phyloP scores from a whole-genome alignment of 169 alveolate species.

The Plasmodium knowlesi region DNA sequence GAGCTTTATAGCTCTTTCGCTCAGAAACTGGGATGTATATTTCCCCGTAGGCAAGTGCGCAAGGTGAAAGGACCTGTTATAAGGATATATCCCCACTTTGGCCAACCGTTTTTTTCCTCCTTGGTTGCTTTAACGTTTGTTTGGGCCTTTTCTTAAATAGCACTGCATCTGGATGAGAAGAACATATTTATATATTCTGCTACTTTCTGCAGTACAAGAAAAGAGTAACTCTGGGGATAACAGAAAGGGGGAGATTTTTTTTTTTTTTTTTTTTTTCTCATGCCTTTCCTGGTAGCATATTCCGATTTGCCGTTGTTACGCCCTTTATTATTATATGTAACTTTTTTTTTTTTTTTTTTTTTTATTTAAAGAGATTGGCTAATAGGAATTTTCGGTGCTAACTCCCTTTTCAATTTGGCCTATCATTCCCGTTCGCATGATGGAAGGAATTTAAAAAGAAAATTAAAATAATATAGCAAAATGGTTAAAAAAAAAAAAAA shows the following conservation, averaged over 20 bases:
- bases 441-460: background rate
- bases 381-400: background rate
- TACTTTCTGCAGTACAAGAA: background rate
- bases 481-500: background rate
- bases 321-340: background rate
- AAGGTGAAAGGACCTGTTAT: background rate
- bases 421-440: background rate
- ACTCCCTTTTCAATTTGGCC: background rate
- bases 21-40: background rate
- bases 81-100: background rate
- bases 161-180: background rate
- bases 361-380: background rate
- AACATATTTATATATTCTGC: background rate
- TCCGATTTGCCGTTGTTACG: background rate
- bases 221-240: background rate
- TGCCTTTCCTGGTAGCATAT: background rate
- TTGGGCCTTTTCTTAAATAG: background rate
- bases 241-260: background rate
- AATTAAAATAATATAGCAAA: background rate
- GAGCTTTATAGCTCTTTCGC: background rate
- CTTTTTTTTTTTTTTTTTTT: background rate
- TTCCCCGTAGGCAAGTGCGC: background rate
- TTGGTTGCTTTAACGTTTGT: background rate
- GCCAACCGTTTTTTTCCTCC: background rate
- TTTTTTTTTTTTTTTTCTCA: background rate